phyloP scores from a whole-genome alignment of 805 yeast genomes.

The Kockiozyma suomiensis region DNA sequence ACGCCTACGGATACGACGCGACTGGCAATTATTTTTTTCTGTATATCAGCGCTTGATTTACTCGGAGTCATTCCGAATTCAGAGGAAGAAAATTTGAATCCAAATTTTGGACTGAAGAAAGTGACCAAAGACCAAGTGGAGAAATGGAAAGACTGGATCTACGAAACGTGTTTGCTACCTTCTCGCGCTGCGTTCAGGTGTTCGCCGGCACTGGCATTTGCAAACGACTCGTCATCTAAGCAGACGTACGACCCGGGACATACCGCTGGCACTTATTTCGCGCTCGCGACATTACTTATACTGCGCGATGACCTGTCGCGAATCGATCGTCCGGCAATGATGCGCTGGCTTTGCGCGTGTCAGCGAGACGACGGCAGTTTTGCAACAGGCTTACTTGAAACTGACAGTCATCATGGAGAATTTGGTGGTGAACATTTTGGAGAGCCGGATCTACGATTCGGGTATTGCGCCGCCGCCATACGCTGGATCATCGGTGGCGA shows the following conservation, averaged over 20 bases:
- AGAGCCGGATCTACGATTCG: conserved; percentile 71
- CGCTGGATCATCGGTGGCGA: conserved; percentile 54
- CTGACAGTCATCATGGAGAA: conserved; percentile 27
- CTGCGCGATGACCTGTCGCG: conserved; percentile 42
- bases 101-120: conserved; percentile 34
- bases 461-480: conserved; percentile 72
- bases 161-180: conserved; percentile 36
- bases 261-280: conserved; percentile 76
- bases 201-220: conserved; percentile 44
- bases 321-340: conserved; percentile 50
- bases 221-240: conserved; percentile 5
- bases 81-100: background rate
- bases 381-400: conserved; percentile 44
- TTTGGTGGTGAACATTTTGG: conserved; percentile 47
- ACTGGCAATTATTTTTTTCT: conserved; percentile 69
- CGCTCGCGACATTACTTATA: conserved; percentile 58
- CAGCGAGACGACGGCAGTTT: conserved; percentile 67
- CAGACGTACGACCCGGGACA: conserved; percentile 61
- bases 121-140: conserved; percentile 40
- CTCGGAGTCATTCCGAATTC: conserved; percentile 38
- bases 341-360: conserved; percentile 59
- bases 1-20: conserved; percentile 71
- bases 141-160: conserved; percentile 50
- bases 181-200: conserved; percentile 59
- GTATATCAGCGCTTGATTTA: conserved; percentile 62